These are phyloP conservation scores for Phytophthora ohioensis DNA, from an alignment of 352 stramenopile species.

Conservation along the genomic window DNA sequence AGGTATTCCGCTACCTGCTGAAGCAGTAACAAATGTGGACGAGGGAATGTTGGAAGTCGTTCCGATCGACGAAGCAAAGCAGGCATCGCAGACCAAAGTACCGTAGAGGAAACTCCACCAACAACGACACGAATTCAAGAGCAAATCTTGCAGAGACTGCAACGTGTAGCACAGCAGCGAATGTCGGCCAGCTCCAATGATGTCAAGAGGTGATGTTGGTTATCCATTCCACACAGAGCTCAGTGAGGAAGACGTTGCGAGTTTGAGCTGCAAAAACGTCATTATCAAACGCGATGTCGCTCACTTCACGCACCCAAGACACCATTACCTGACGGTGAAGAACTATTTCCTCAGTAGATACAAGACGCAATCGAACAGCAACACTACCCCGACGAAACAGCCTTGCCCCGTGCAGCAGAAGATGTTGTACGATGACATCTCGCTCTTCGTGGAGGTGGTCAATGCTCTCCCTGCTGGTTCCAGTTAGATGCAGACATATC, in stretches of 20 bases:
- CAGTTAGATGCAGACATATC: constrained; percentile 17
- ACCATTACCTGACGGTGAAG: constrained; percentile 23
- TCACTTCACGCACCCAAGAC: constrained; percentile 20
- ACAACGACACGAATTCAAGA: constrained; percentile 25
- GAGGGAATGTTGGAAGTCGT: constrained; percentile 4
- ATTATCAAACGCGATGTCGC: no score
- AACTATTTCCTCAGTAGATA: background rate
- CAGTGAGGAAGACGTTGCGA: constrained; percentile 18
- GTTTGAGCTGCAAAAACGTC: background rate
- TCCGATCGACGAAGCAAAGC: constrained; percentile 24
- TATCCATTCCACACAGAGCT: constrained; percentile 30
- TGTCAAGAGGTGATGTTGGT: background rate
- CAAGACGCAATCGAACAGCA: background rate
- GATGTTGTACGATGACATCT: constrained; percentile 15
- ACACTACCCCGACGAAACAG: constrained; percentile 20
- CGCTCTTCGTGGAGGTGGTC: constrained; percentile 2
- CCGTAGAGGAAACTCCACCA: constrained; percentile 20
- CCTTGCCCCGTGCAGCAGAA: constrained; percentile 24
- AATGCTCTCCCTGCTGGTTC: background rate
- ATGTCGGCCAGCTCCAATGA: background rate
- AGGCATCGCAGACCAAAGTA: background rate
- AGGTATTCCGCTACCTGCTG: no score
- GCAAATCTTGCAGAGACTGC: constrained; percentile 22
- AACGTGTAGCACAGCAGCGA: constrained; percentile 13
- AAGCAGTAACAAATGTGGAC: constrained; percentile 15